Evolutionary conservation across 2,329 filamentous ascomycete genomes (phyloP), one percentile per base, ranked within the genome.

Genomic region (Pseudogymnoascus sp.): DNA sequence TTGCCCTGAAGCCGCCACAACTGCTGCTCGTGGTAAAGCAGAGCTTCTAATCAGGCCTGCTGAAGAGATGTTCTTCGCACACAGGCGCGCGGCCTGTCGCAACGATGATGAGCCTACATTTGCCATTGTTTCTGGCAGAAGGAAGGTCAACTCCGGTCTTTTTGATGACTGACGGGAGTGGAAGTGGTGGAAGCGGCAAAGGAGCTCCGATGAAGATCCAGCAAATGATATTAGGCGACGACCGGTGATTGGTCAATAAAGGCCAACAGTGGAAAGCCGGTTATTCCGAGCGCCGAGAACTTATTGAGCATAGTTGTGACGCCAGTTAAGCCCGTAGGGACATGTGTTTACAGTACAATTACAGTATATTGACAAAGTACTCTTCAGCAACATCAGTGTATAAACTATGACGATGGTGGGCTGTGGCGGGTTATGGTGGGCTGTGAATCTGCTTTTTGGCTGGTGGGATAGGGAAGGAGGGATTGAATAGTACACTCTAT

Each of bases 71-170:
- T 68, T 61, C 40, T 67, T 72, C 49, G 69, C 61, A 63, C 69
- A 72, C 18, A 72, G 64, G 65, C 71, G 70, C 23, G 72, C 71
- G 14, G 69, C 71, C 67, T 73, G 71, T 61, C 71, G 69, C 63
- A 73, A 65, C 31, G 72, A 70, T 64, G 60, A 68, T 55, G 70
- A 66, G 65, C 68, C 67, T 62, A 72, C 68, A 37, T 62, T 65
- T 38, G 70, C 68, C 71, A 73, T 73, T 8, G 62, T 67, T 61
- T 33, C 25, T 52, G 40, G 60, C 41, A 61, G 38, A 21, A 35
- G 28, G 38, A 28, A 37, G 45, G 16, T 58, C 35, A 23, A 43
- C 59, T 43, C 21, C 18, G 59, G 38, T 61, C 45, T 45, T 61
- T 45, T 61, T 61, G 59, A 61, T 25, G 37, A 61, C 59, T 61